A percentile compares a stretch with the other conserved stretches of the same genome.
phyloP scores from a whole-genome alignment of 1,284 basidiomycete genomes.

The Rhizopogon parksii region DNA sequence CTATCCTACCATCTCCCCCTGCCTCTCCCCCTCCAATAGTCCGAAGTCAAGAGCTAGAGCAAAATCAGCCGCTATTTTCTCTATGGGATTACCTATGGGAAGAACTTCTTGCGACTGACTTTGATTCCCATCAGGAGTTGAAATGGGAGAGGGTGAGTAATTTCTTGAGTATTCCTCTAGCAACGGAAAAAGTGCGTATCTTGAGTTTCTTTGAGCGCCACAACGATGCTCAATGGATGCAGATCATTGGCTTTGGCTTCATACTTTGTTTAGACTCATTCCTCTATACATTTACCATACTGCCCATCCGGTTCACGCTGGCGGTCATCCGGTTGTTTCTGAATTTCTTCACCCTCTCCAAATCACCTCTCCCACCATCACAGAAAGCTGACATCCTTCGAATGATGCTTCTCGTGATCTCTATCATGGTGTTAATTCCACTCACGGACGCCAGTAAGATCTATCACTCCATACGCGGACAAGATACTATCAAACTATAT shows the following conservation, averaged over 20 bases:
- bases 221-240: slow-evolving; percentile 9
- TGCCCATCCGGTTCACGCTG: slow-evolving; percentile 82
- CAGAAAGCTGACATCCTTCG: slow-evolving; percentile 91
- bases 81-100: slow-evolving; percentile 90
- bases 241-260: slow-evolving; percentile 92
- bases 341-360: slow-evolving; percentile 45
- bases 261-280: slow-evolving; percentile 95
- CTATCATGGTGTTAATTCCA: slow-evolving; percentile 71
- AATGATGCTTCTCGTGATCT: slow-evolving; percentile 68
- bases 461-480: slow-evolving; percentile 97
- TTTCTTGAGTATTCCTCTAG: slow-evolving; percentile 89
- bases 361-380: slow-evolving; percentile 65
- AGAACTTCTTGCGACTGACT: slow-evolving; percentile 82
- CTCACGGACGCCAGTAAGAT: slow-evolving; percentile 97
- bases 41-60: slow-evolving; percentile 7
- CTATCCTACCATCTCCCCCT: slow-evolving; percentile 46
- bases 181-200: slow-evolving; percentile 79
- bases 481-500: slow-evolving; percentile 97
- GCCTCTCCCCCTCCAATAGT: slow-evolving; percentile 20
- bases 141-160: slow-evolving; percentile 99
- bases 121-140: slow-evolving; percentile 87
- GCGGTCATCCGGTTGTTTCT: slow-evolving; percentile 56
- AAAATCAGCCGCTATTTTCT: slow-evolving; percentile 52
- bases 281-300: slow-evolving; percentile 96
- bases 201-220: neutral